A percentile compares a stretch with the other conserved stretches of the same genome.
These are phyloP conservation scores for Pterocarpus santalinus DNA, from an alignment of 306 rosid species.

Conservation along the genomic window DNA sequence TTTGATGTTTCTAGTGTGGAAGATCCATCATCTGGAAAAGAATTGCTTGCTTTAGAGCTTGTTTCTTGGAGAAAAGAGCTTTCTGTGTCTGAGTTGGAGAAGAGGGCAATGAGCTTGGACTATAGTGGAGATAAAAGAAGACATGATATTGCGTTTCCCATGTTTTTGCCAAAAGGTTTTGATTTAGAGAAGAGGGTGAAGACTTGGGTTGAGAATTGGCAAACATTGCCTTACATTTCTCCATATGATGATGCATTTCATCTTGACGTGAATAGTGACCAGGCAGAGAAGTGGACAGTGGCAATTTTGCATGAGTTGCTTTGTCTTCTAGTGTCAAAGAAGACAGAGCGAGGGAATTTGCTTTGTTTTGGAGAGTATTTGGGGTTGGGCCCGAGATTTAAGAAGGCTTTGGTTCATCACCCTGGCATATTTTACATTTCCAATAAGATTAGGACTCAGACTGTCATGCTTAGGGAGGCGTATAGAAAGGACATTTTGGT, in stretches of 20 bases:
- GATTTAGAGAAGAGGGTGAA: slow-evolving; percentile 75
- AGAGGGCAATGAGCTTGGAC: slow-evolving; percentile 49
- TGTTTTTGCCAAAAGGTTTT: slow-evolving; percentile 77
- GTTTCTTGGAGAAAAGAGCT: slow-evolving; percentile 75
- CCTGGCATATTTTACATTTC: slow-evolving; percentile 87
- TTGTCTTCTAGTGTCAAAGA: slow-evolving; percentile 80
- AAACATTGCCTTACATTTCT: slow-evolving; percentile 83
- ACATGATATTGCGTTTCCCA: slow-evolving; percentile 64
- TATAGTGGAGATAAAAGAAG: slow-evolving; percentile 44
- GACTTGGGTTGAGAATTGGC: slow-evolving; percentile 85
- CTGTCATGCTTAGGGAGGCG: slow-evolving; percentile 84
- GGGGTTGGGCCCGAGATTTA: slow-evolving; percentile 75
- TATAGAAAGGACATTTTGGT: slow-evolving; percentile 73
- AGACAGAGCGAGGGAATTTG: slow-evolving; percentile 70
- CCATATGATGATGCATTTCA: slow-evolving; percentile 84
- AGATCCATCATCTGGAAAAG: slow-evolving; percentile 62
- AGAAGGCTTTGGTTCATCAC: slow-evolving; percentile 81
- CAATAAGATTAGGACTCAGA: slow-evolving; percentile 81
- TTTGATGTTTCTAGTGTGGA: slow-evolving; percentile 68
- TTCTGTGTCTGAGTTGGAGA: slow-evolving; percentile 77
- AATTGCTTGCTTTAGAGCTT: slow-evolving; percentile 78
- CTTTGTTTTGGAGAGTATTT: slow-evolving; percentile 69
- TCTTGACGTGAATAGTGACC: slow-evolving; percentile 66
- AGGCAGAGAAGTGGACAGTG: slow-evolving; percentile 89
- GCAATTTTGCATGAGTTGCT: slow-evolving; percentile 85